These are phyloP conservation scores for Hevea brasiliensis DNA, from an alignment of 345 rosid genomes.

Conservation along the genomic window DNA sequence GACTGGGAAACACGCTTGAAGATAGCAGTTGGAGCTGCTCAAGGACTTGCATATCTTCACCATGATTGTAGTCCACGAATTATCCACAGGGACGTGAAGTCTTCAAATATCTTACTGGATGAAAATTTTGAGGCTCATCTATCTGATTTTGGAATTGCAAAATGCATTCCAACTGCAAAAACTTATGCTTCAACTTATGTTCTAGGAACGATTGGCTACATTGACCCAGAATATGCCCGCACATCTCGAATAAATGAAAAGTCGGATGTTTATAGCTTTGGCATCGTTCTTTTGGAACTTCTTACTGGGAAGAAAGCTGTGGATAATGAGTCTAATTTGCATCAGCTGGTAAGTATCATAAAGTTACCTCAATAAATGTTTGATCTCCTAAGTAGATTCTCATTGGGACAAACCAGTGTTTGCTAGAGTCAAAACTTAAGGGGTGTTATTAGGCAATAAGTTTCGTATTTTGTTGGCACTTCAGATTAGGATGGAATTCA, in stretches of 20 bases:
- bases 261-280: conserved; percentile 95
- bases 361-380: not conserved
- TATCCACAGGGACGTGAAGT: conserved; percentile 87
- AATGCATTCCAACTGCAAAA: conserved; percentile 66
- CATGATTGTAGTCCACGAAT: conserved; percentile 91
- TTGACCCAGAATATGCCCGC: conserved; percentile 95
- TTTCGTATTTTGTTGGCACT: too few species aligned
- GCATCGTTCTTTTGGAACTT: conserved; percentile 90
- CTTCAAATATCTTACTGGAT: conserved; percentile 86
- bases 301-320: conserved; percentile 96
- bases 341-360: conserved; percentile 62
- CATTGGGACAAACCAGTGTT: too few species aligned
- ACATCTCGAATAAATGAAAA: conserved; percentile 82
- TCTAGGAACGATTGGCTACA: conserved; percentile 91
- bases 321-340: conserved; percentile 85
- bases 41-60: conserved; percentile 95
- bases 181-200: conserved; percentile 83
- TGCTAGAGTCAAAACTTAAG: not conserved
- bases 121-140: conserved; percentile 84
- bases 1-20: conserved; percentile 92
- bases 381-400: too few species aligned
- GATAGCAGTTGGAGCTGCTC: conserved; percentile 90
- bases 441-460: not conserved
- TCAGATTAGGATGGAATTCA: too few species aligned
- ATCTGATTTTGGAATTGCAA: conserved; percentile 93